phyloP scores from a whole-genome alignment of 768 basidiomycete genomes.

The Inosperma sp. region DNA sequence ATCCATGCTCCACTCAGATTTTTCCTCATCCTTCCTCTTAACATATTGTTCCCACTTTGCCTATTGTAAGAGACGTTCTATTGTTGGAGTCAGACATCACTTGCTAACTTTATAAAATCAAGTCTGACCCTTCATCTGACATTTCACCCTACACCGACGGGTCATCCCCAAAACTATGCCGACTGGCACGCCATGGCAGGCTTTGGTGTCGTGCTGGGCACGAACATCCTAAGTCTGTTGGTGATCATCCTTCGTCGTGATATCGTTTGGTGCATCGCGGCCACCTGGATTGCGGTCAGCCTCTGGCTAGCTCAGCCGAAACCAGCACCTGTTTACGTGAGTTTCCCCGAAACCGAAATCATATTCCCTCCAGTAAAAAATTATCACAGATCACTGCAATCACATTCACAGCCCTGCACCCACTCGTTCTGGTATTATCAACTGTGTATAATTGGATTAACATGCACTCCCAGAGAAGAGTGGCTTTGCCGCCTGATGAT shows the following conservation, averaged over 20 bases:
- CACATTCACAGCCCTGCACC: conserved; percentile 62
- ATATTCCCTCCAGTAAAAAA: not conserved
- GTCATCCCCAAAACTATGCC: conserved; percentile 51
- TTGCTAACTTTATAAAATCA: not conserved
- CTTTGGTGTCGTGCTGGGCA: conserved; percentile 59
- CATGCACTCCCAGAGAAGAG: not conserved
- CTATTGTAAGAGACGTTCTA: conserved; percentile 47
- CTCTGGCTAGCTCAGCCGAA: conserved; percentile 61
- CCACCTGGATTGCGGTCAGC: conserved; percentile 68
- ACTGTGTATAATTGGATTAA: conserved; percentile 37
- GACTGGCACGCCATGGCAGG: conserved; percentile 66
- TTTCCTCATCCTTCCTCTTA: conserved; percentile 51
- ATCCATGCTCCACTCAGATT: conserved; percentile 86
- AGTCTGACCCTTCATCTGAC: conserved; percentile 69
- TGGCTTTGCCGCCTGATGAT: conserved; percentile 24
- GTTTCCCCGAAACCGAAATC: conserved; percentile 24
- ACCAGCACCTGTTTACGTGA: conserved; percentile 58
- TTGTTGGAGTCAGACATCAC: not conserved
- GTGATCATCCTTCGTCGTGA: conserved; percentile 57
- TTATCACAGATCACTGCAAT: conserved; percentile 50
- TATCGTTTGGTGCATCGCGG: conserved; percentile 70
- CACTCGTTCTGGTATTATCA: conserved; percentile 50
- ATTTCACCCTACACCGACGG: conserved; percentile 42
- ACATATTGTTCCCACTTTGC: conserved; percentile 52
- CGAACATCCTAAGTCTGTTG: conserved; percentile 55